Percentiles rank a stretch among this genome's conserved stretches.
Evolutionary conservation across 2,329 filamentous ascomycete species (phyloP).

Genomic region (Pseudogymnoascus sp.): DNA sequence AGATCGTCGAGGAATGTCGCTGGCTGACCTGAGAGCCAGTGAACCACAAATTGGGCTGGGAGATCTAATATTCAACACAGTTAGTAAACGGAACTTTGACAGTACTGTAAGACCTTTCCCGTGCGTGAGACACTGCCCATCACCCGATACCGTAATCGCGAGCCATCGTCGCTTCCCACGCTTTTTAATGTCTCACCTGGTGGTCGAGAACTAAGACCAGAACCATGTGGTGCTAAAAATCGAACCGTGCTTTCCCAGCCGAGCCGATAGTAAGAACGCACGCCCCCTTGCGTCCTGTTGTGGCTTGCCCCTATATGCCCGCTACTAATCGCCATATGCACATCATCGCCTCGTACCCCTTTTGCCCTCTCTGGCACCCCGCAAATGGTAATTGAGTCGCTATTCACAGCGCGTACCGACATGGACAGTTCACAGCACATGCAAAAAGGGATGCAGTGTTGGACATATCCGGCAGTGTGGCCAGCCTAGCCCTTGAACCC

Average conservation of each 20-base stretch:
- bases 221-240: not conserved
- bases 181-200: not conserved
- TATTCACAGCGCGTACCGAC: not conserved
- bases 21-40: not conserved
- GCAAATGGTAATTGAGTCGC: not conserved
- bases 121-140: conserved; percentile 1
- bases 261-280: not conserved
- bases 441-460: not conserved
- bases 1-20: not conserved
- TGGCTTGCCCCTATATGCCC: not conserved
- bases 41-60: not conserved
- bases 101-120: not conserved
- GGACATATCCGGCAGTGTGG: not conserved
- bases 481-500: not conserved
- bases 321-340: not conserved
- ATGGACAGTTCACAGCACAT: not conserved
- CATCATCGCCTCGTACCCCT: not conserved
- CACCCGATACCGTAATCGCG: not conserved
- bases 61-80: not conserved
- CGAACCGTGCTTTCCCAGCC: not conserved
- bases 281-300: not conserved
- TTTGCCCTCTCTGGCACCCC: not conserved
- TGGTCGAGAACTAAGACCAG: not conserved
- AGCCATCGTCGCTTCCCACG: not conserved
- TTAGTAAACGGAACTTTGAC: not conserved